A percentile compares a stretch with the other conserved stretches of the same genome.
phyloP scores from a whole-genome alignment of 768 basidiomycete genomes.

The Termitomyces sp. region DNA sequence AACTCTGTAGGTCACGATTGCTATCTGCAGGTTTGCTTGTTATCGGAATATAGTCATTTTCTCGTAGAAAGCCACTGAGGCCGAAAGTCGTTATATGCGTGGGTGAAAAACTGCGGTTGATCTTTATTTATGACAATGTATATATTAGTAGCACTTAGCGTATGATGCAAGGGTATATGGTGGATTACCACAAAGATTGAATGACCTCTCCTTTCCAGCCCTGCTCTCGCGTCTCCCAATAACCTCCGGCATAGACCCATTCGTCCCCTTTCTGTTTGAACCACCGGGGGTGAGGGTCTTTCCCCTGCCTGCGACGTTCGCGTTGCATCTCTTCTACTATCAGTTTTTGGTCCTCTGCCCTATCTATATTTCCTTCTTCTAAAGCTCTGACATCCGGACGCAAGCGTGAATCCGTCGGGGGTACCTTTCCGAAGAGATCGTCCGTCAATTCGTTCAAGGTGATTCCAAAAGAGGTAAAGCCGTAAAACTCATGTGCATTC shows the following conservation, averaged over 20 bases:
- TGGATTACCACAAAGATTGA: slow-evolving; percentile 61
- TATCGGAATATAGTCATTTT: background rate
- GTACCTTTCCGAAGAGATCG: slow-evolving; percentile 61
- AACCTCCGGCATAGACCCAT: slow-evolving; percentile 77
- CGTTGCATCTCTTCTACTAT: slow-evolving; percentile 77
- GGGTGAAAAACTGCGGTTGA: background rate
- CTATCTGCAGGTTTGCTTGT: background rate
- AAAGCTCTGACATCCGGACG: slow-evolving; percentile 82
- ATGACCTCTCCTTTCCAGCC: slow-evolving; percentile 57
- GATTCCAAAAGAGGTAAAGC: slow-evolving; percentile 78
- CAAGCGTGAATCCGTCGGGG: slow-evolving; percentile 79
- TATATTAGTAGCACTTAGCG: background rate
- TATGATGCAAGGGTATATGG: background rate
- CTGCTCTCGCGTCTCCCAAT: slow-evolving; percentile 74
- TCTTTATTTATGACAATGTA: background rate
- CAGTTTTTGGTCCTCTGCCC: slow-evolving; percentile 71
- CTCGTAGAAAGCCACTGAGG: background rate
- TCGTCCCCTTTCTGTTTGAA: slow-evolving; percentile 69
- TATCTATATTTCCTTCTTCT: slow-evolving; percentile 71
- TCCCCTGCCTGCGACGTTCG: slow-evolving; percentile 59
- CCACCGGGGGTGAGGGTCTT: slow-evolving; percentile 68
- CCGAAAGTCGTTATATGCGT: background rate
- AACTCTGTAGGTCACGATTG: background rate
- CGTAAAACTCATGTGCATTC: slow-evolving; percentile 70
- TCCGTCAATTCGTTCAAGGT: slow-evolving; percentile 78